A percentile compares a stretch with the other conserved stretches of the same genome.
Evolutionary conservation across 2,329 filamentous ascomycete genomes (phyloP).

Genomic region (Zymoseptoria ardabiliae): DNA sequence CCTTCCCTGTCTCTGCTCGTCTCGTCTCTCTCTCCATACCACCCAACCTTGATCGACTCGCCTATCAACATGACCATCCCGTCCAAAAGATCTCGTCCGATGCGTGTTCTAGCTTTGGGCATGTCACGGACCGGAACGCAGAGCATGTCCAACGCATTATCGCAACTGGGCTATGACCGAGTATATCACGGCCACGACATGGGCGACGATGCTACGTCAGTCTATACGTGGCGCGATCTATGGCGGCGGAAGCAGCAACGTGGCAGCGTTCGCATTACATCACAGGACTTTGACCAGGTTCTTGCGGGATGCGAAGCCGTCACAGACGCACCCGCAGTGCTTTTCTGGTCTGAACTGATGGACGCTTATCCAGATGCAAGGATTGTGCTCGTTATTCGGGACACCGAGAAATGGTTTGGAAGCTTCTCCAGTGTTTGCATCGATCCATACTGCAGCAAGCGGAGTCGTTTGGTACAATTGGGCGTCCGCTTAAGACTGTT

Average conservation of each 20-base stretch:
- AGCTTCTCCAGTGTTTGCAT: constrained; percentile 1
- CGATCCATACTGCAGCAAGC: not conserved
- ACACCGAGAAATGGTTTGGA: constrained; percentile 23
- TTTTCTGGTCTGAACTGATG: constrained; percentile 20
- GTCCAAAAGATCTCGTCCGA: constrained; percentile 2
- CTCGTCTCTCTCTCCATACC: not conserved
- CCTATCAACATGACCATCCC: constrained; percentile 29
- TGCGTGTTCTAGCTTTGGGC: constrained; percentile 19
- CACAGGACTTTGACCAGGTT: constrained; percentile 8
- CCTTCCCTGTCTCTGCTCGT: not conserved
- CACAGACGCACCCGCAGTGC: constrained; percentile 16
- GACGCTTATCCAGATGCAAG: constrained; percentile 24
- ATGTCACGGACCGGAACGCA: constrained; percentile 22
- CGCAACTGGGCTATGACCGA: constrained; percentile 15
- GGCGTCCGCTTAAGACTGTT: not conserved
- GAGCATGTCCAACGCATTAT: constrained; percentile 16
- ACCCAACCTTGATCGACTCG: not conserved
- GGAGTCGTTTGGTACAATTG: not conserved
- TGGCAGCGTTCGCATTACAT: not conserved
- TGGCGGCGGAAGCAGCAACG: constrained; percentile 9
- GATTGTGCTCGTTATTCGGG: constrained; percentile 19
- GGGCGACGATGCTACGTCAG: constrained; percentile 11
- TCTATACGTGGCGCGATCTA: constrained; percentile 11
- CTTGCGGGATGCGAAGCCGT: constrained; percentile 8
- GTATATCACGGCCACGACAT: constrained; percentile 17